Evolutionary conservation across 2,329 filamentous ascomycete genomes (phyloP).

Genomic region (Bipolaris oryzae): DNA sequence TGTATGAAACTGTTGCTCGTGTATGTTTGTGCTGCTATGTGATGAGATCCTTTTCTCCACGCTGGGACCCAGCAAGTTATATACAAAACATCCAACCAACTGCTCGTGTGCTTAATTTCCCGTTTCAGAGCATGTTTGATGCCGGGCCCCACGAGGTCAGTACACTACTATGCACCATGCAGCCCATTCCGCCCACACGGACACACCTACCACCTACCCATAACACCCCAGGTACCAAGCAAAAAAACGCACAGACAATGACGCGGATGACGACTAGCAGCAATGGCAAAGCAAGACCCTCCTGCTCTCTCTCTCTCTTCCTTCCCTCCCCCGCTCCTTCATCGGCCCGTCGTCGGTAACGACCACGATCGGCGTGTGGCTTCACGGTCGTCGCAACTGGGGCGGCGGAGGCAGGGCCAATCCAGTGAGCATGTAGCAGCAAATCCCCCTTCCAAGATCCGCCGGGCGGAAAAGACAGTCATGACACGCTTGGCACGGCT

Average conservation of each 20-base stretch:
- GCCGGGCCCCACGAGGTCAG: neutral
- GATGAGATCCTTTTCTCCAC: too few relatives aligned
- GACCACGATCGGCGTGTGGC: neutral
- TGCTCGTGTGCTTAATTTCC: conserved; percentile 7
- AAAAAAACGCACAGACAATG: neutral
- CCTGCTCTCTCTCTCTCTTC: neutral
- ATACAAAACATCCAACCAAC: neutral
- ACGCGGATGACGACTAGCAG: conserved; percentile 7
- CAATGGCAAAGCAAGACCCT: neutral
- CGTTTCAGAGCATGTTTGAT: neutral
- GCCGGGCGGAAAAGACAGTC: too few relatives aligned
- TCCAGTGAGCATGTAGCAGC: too few relatives aligned
- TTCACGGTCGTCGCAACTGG: too few relatives aligned
- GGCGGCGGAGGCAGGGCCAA: too few relatives aligned
- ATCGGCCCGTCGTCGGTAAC: conserved; percentile 9
- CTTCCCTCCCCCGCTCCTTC: neutral
- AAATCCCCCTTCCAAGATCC: too few relatives aligned
- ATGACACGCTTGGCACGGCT: too few relatives aligned
- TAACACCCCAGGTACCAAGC: neutral
- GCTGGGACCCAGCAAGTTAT: neutral
- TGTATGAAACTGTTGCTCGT: neutral
- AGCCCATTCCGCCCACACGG: neutral
- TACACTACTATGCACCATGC: neutral
- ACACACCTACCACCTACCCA: neutral
- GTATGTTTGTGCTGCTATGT: neutral